Percentiles rank a stretch among this genome's conserved stretches.
These are phyloP conservation scores for Teunomyces funiuensis DNA, from an alignment of 805 yeast species.

Conservation along the genomic window DNA sequence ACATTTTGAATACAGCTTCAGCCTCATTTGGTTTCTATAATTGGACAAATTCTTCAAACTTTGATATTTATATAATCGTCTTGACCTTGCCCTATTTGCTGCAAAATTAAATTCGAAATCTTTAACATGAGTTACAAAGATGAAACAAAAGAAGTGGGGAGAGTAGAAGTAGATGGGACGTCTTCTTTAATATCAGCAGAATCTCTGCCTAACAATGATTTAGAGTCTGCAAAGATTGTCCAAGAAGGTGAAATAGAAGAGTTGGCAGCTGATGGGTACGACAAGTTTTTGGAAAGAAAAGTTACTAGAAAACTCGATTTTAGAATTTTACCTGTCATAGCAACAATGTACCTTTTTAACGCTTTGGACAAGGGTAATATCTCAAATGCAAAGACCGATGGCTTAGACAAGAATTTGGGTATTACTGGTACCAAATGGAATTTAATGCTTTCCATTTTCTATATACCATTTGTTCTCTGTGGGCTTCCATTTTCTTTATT, in stretches of 20 bases:
- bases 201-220: neutral
- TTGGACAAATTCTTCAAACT: neutral
- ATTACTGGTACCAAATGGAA: slow-evolving; percentile 46
- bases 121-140: slow-evolving; percentile 5
- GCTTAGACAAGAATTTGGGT: slow-evolving; percentile 41
- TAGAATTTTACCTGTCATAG: slow-evolving; percentile 44
- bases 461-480: slow-evolving; percentile 45
- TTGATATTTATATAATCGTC: neutral
- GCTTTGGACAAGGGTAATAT: slow-evolving; percentile 51
- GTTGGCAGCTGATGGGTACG: slow-evolving; percentile 16
- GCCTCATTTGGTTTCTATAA: too few species aligned
- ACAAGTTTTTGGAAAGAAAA: slow-evolving; percentile 25
- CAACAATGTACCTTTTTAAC: slow-evolving; percentile 48
- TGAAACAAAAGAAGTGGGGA: slow-evolving; percentile 7
- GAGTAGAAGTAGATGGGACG: slow-evolving; percentile 8
- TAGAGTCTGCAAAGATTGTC: neutral
- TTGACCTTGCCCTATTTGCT: neutral
- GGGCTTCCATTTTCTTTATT: slow-evolving; percentile 44
- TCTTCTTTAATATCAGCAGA: slow-evolving; percentile 7
- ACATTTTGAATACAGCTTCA: neutral
- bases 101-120: neutral
- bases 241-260: neutral
- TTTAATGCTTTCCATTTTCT: slow-evolving; percentile 45
- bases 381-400: slow-evolving; percentile 50
- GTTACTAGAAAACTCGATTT: slow-evolving; percentile 43